phyloP scores from a whole-genome alignment of 805 yeast genomes.

The Candida taoyuanica region DNA sequence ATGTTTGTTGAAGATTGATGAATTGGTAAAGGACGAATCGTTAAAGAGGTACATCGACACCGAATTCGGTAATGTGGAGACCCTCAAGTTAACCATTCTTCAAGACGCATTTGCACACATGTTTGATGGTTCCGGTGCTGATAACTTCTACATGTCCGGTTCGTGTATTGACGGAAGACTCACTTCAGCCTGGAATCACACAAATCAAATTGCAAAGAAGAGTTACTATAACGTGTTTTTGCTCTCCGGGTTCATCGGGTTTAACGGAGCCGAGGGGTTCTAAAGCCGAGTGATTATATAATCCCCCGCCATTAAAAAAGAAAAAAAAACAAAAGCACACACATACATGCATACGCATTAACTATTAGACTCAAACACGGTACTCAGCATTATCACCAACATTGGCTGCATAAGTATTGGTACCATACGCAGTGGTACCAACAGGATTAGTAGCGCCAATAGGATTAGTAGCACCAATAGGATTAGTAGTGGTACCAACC shows the following conservation, averaged over 20 bases:
- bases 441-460: neutral
- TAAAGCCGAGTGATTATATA: too few relatives aligned
- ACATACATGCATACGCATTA: too few relatives aligned
- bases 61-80: conserved; percentile 53
- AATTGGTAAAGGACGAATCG: conserved; percentile 44
- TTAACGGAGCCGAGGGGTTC: conserved; percentile 68
- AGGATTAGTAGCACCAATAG: neutral
- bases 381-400: neutral
- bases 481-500: neutral
- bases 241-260: conserved; percentile 67
- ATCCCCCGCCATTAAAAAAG: too few relatives aligned
- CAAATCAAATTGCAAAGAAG: conserved; percentile 64
- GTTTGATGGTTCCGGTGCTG: conserved; percentile 80
- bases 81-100: conserved; percentile 42
- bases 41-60: conserved; percentile 46
- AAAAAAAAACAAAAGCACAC: too few relatives aligned
- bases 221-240: conserved; percentile 58
- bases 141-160: conserved; percentile 79
- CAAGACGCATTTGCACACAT: conserved; percentile 40
- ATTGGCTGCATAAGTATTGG: too few relatives aligned
- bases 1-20: conserved; percentile 51
- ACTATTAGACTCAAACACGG: neutral
- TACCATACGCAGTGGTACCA: neutral
- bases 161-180: conserved; percentile 80
- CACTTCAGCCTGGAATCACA: conserved; percentile 82